Base-by-base conservation (phyloP, 352 stramenopile genomes). In the Phytophthora sansomeana region DNA sequence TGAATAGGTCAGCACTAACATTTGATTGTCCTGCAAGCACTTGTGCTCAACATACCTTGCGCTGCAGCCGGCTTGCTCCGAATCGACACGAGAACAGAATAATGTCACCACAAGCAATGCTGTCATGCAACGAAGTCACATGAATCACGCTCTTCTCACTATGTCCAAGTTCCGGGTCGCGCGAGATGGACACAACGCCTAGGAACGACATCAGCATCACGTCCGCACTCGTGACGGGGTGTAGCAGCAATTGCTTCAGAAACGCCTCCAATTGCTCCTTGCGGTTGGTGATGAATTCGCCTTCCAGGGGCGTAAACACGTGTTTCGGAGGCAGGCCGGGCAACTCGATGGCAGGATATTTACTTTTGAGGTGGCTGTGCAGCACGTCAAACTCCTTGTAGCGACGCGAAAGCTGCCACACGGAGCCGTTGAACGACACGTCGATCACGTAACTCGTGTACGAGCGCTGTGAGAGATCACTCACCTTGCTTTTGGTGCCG, bases 31-130 rank as follows among this genome's bases (percentile, higher is more conserved):
- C 6, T 17, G 28, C 2, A 39, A 44, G 21, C 1, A 9, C 19
- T 4, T 41, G 17, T 28, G 21, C 44, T 19, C 10, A 44, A 47
- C 64, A 6, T 48, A 95, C 82, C 83, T 89, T 94, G 19, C 87
- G 85, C 58, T 94, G 85, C 14, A 93, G 64, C 47, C 90, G 80
- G 41, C 85, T 94, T 0, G 83, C 83, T 6, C 85, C 83, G 69
- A 96, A 96, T 33, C 78, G 72, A 49, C 81, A 92, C 16, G 85
- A 93, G 55, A 96, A 94, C 16, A 96, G 46, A 14, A 96, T 50
- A n/a, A 96, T 90, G 41, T 94, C 87, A 24, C 87, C 87, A 41
- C 74, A 89, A 33, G 74, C 53, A 41, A 94, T 65, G 30, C 76
- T 87, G n/a, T 89, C 65, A 42, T 96, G 83, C 19, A 96, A 61